A percentile compares a stretch with the other conserved stretches of the same genome.
These are phyloP conservation scores for Pleurotus eryngii DNA, from an alignment of 768 basidiomycete genomes.

Conservation along the genomic window DNA sequence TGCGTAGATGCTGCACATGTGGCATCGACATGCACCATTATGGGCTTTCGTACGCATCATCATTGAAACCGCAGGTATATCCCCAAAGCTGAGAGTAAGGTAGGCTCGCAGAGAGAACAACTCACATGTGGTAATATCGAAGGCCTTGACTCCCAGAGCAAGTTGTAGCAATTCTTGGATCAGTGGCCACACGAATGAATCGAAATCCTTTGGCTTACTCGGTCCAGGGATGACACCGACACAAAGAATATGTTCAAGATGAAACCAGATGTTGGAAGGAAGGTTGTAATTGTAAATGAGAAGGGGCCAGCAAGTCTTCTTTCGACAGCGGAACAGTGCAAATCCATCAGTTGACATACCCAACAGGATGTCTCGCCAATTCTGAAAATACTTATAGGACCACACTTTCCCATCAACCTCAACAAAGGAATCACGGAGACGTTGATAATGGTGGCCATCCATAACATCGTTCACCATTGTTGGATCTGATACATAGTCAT, in stretches of 20 bases:
- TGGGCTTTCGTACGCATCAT: slow-evolving; percentile 7
- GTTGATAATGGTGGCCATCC: slow-evolving; percentile 27
- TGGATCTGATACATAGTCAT: slow-evolving; percentile 12
- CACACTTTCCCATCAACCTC: slow-evolving; percentile 18
- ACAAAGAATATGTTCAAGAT: too few relatives aligned
- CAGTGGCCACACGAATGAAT: slow-evolving; percentile 34
- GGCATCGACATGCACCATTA: slow-evolving; percentile 14
- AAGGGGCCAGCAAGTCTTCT: too few relatives aligned
- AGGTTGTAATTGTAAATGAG: too few relatives aligned
- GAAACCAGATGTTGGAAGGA: too few relatives aligned
- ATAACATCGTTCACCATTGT: slow-evolving; percentile 29
- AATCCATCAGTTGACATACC: slow-evolving; percentile 37
- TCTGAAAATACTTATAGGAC: slow-evolving; percentile 26
- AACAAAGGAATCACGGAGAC: slow-evolving; percentile 18
- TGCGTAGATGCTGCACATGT: slow-evolving; percentile 25
- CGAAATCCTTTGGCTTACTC: slow-evolving; percentile 24
- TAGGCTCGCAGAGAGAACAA: slow-evolving; percentile 16
- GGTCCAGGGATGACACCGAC: too few relatives aligned
- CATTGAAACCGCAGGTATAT: slow-evolving; percentile 10
- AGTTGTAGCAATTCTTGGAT: slow-evolving; percentile 31
- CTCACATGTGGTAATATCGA: slow-evolving; percentile 15
- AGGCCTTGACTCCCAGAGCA: slow-evolving; percentile 26
- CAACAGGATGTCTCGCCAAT: slow-evolving; percentile 34
- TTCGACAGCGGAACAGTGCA: slow-evolving; percentile 22
- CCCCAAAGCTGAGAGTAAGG: neutral